Evolutionary conservation across 2,329 filamentous ascomycete species (phyloP), one percentile per base, ranked within the genome.

Genomic region (Trichocomaceae sp.): DNA sequence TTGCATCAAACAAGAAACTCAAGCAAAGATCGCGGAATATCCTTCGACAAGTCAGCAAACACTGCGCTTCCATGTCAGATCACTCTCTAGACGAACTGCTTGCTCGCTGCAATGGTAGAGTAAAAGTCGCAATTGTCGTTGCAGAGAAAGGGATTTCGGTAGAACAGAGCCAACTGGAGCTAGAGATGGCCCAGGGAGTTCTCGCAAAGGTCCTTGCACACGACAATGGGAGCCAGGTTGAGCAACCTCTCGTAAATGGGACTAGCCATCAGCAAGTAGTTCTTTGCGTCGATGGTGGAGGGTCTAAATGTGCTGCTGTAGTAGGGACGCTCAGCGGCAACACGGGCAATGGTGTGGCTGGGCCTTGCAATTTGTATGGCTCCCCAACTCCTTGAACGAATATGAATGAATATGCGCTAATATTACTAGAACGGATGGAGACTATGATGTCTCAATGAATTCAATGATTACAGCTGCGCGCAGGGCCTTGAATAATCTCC

Each of bases 251-350:
- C n/a, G 29, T 50, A 10, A 37, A 55, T 41, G 52, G 52, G 19
- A 47, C 26, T 20, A 20, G 26, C 20, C 41, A 19, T 10, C 41
- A 41, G 20, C 22, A 17, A 23, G 10, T 23, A 13, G 63, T 69
- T 3, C 61, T 76, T 1, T 75, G 72, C 37, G 65, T 76, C 17
- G 73, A 76, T 60, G 73, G 72, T 0, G 74, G 74, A 15, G 73
- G 72, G 0, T 73, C 65, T 2, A 75, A 74, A 57, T 75, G 72
- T 56, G 72, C 70, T 19, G 74, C 72, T n/a, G 65, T 64, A 2
- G 55, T 73, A 10, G 55, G 69, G 5, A 62, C 65, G 15, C 52
- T 54, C 1, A 51, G 61, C 17, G 68, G 67, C 2, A 46, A 58
- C 4, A 49, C 60, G 0, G 66, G 64, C 1, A 59, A 59, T 22